phyloP scores from a whole-genome alignment of 148 eudicot genomes.

The Camellia sinensis region DNA sequence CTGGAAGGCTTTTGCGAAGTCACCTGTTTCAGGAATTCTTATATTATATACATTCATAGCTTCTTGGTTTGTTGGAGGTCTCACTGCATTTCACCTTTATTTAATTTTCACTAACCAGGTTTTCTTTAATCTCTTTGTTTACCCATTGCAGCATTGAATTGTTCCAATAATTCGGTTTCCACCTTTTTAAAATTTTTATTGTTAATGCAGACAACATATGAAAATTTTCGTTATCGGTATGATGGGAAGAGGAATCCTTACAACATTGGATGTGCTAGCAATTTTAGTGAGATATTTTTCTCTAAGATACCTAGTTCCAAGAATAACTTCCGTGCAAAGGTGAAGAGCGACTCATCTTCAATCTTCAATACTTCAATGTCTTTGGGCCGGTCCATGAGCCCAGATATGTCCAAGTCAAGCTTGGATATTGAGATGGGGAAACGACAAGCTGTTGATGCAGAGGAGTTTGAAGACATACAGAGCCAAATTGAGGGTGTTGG shows the following conservation, averaged over 20 bases:
- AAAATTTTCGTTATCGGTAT: slow-evolving; percentile 33
- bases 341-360: slow-evolving; percentile 14
- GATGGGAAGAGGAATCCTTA: slow-evolving; percentile 32
- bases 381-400: background rate
- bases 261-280: slow-evolving; percentile 24
- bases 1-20: slow-evolving; percentile 30
- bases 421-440: slow-evolving; percentile 17
- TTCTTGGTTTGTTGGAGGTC: slow-evolving; percentile 50
- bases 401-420: slow-evolving; percentile 10
- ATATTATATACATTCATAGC: slow-evolving; percentile 34
- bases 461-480: slow-evolving; percentile 22
- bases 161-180: background rate
- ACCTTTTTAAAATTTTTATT: background rate
- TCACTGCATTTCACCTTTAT: slow-evolving; percentile 42
- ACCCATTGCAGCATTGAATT: background rate
- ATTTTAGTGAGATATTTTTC: slow-evolving; percentile 30
- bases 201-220: slow-evolving; percentile 35
- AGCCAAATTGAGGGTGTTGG: slow-evolving; percentile 15
- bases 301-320: slow-evolving; percentile 25
- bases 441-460: slow-evolving; percentile 16
- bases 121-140: background rate
- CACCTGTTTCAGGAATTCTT: slow-evolving; percentile 37
- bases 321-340: slow-evolving; percentile 20
- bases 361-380: slow-evolving; percentile 10
- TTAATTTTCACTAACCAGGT: slow-evolving; percentile 47